Evolutionary conservation across 1,284 basidiomycete species (phyloP), one percentile per base, ranked within the genome.

Genomic region (Irpex rosettiformis): DNA sequence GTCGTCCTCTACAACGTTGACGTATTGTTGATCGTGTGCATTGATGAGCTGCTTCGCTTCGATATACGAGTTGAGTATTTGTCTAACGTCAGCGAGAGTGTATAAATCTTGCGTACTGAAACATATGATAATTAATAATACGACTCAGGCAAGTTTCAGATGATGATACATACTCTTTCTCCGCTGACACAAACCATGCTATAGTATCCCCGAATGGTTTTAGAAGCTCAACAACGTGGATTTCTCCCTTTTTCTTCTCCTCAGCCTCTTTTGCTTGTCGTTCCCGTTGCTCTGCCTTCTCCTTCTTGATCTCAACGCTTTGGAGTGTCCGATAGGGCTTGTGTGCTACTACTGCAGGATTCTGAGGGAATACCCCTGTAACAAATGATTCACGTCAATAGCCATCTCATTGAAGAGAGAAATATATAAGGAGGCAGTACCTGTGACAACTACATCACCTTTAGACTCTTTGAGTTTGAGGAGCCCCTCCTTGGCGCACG

Each of bases 401-500:
- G 24, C 21, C 7, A 11, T 25, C 48, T 24, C 27, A 16, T 37
- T 8, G 16, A 16, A 8, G 11, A 37, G 33, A 37, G 5, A 11
- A 11, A 16, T 37, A 3, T 37, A 16, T n/a, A n/a, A n/a, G 22
- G n/a, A 10, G n/a, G 28, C 40, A 61, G 16, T n/a, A 72, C 71
- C 70, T 13, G 67, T 67, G 28, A 80, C 79, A 18, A 93, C 73
- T n/a, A 82, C 68, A 8, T 86, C 91, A 0, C 85, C 81, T 61
- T 88, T 86, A 13, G 78, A 77, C 52, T 91, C 82, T 69, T 96
- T 96, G 25, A 89, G 76, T 18, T 83, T 83, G 28, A 96, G 64
- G 16, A 95, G 69, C 0, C 82, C 82, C 4, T 85, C 82, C 69
- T 94, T 94, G 60, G 89, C 86, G 3, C 79, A 76, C 21, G 80